Conservation (phyloP, 2,329 filamentous ascomycete species). For the Thielaviopsis cerberus region DNA sequence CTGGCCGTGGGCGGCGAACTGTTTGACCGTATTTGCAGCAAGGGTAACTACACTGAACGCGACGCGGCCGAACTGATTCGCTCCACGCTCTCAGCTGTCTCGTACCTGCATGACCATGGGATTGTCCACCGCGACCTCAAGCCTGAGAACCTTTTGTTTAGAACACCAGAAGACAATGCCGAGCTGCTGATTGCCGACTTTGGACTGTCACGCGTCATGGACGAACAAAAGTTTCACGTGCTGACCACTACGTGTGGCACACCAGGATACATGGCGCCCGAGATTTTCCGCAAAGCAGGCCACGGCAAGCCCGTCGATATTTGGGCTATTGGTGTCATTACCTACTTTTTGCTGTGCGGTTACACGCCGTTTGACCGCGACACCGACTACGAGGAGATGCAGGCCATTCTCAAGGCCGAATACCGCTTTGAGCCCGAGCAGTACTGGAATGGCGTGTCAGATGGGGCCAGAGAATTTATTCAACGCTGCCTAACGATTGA, state of each 20-base stretch:
- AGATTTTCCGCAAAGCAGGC: slow-evolving; percentile 97
- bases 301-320: slow-evolving; percentile 97
- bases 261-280: slow-evolving; percentile 95
- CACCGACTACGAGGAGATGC: slow-evolving; percentile 97
- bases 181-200: slow-evolving; percentile 96
- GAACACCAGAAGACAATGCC: slow-evolving; percentile 92
- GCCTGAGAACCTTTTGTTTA: slow-evolving; percentile 89
- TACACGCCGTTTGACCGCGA: slow-evolving; percentile 97
- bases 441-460: slow-evolving; percentile 90
- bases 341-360: slow-evolving; percentile 92
- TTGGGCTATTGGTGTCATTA: slow-evolving; percentile 96
- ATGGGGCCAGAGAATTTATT: slow-evolving; percentile 79
- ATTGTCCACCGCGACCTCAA: slow-evolving; percentile 97
- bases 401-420: slow-evolving; percentile 89
- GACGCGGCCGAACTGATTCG: slow-evolving; percentile 91
- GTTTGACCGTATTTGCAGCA: slow-evolving; percentile 95
- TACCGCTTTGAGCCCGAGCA: slow-evolving; percentile 88
- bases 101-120: slow-evolving; percentile 93
- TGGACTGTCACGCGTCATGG: slow-evolving; percentile 90
- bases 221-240: slow-evolving; percentile 95
- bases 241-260: slow-evolving; percentile 95
- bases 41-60: slow-evolving; percentile 95
- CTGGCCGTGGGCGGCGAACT: slow-evolving; percentile 89
- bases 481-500: slow-evolving; percentile 80
- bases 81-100: slow-evolving; percentile 87